These are phyloP conservation scores for Candida maltosa DNA, from an alignment of 805 yeast species.

Conservation along the genomic window DNA sequence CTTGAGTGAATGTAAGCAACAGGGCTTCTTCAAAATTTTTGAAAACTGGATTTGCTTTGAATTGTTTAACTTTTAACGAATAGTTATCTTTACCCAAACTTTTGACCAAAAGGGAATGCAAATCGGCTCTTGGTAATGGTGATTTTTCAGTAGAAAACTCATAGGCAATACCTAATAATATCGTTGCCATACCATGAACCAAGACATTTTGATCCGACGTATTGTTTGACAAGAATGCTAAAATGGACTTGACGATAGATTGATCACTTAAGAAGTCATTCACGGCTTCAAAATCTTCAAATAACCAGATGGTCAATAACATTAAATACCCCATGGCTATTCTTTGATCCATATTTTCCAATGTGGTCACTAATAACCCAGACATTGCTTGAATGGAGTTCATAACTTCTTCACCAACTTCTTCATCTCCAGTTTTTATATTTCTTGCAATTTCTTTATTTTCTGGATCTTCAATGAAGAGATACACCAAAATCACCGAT, in stretches of 20 bases:
- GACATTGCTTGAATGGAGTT: constrained; percentile 72
- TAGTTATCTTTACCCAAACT: constrained; percentile 82
- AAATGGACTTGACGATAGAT: constrained; percentile 61
- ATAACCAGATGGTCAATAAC: constrained; percentile 73
- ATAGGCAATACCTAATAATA: constrained; percentile 72
- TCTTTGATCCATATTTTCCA: constrained; percentile 65
- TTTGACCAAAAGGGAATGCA: constrained; percentile 60
- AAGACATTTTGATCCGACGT: constrained; percentile 50
- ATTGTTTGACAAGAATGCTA: constrained; percentile 54
- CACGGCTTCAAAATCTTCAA: constrained; percentile 72
- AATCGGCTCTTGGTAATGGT: constrained; percentile 56
- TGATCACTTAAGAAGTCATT: constrained; percentile 70
- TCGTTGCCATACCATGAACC: constrained; percentile 69
- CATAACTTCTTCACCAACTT: constrained; percentile 65
- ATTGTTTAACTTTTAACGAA: constrained; percentile 65
- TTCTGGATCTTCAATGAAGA: constrained; percentile 52
- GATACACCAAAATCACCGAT: constrained; percentile 55
- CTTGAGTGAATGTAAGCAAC: constrained; percentile 50
- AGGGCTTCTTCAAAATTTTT: constrained; percentile 45
- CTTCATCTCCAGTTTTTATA: constrained; percentile 56
- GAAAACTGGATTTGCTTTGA: constrained; percentile 58
- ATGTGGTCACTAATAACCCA: constrained; percentile 65
- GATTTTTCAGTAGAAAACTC: constrained; percentile 69
- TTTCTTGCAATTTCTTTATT: constrained; percentile 45
- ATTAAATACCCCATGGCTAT: constrained; percentile 74